Percentiles rank a stretch among this genome's conserved stretches.
phyloP scores from a whole-genome alignment of 257 asterid genomes.

The Fraxinus cuspidata region DNA sequence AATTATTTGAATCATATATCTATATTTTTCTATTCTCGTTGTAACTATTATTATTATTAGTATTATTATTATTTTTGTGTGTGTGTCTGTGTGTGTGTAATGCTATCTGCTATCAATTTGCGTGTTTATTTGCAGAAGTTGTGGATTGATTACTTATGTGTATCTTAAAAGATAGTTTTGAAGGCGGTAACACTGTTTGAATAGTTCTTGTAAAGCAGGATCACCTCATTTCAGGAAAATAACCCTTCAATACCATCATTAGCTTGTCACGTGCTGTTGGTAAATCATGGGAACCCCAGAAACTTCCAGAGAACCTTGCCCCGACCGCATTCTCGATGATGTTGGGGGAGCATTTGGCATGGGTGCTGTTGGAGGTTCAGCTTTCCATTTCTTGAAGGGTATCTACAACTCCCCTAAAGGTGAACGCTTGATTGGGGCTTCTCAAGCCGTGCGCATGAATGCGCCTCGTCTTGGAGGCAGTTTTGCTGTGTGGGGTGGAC shows the following conservation, averaged over 20 bases:
- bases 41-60: neutral
- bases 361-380: slow-evolving; percentile 91
- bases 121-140: neutral
- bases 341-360: slow-evolving; percentile 85
- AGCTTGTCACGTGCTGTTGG: neutral
- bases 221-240: neutral
- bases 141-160: neutral
- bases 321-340: slow-evolving; percentile 89
- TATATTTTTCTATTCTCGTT: neutral
- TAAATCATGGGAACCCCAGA: slow-evolving; percentile 79
- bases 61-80: too few relatives aligned
- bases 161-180: neutral
- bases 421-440: slow-evolving; percentile 46
- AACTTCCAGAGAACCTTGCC: slow-evolving; percentile 90
- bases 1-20: neutral
- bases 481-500: slow-evolving; percentile 98
- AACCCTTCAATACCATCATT: neutral
- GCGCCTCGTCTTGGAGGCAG: slow-evolving; percentile 97
- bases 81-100: neutral
- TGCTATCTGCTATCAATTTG: neutral
- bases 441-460: slow-evolving; percentile 91
- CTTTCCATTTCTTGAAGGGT: slow-evolving; percentile 86
- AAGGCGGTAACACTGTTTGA: neutral
- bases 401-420: slow-evolving; percentile 60
- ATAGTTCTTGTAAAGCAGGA: neutral